phyloP scores from a whole-genome alignment of 257 asterid genomes.

The Leptodermis oblonga region DNA sequence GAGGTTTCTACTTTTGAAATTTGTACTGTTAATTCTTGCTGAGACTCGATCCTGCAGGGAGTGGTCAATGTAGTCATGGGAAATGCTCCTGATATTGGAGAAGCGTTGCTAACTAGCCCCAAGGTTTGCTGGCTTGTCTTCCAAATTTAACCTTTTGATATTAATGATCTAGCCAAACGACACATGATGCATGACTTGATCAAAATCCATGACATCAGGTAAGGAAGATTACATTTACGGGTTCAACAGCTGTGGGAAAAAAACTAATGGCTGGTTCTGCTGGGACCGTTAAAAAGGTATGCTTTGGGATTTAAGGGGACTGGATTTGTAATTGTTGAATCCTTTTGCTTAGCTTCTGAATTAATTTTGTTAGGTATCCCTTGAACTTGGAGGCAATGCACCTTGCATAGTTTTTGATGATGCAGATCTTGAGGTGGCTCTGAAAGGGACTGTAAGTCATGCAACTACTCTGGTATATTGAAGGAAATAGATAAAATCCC shows the following conservation, averaged over 20 bases:
- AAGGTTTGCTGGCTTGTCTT: conserved; percentile 31
- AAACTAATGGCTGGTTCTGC: conserved; percentile 96
- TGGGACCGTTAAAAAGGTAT: conserved; percentile 84
- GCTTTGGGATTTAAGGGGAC: conserved; percentile 14
- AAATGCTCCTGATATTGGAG: conserved; percentile 82
- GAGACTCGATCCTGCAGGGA: conserved; percentile 53
- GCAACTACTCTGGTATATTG: conserved; percentile 10
- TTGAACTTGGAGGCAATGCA: conserved; percentile 99
- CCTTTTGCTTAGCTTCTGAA: conserved; percentile 12
- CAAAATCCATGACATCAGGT: conserved; percentile 46
- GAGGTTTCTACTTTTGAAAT: background rate
- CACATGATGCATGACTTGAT: background rate
- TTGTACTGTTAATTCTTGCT: conserved; percentile 7
- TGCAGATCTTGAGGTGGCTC: conserved; percentile 93
- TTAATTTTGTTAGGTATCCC: conserved; percentile 59
- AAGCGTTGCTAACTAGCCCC: conserved; percentile 72
- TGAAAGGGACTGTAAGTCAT: conserved; percentile 81
- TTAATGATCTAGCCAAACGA: conserved; percentile 2
- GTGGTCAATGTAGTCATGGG: conserved; percentile 93
- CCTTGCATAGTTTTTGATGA: conserved; percentile 96
- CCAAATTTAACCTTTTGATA: conserved; percentile 2
- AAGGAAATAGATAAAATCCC: background rate
- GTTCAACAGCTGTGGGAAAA: conserved; percentile 96
- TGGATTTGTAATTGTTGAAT: background rate
- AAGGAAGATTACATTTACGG: conserved; percentile 91